A percentile compares a stretch with the other conserved stretches of the same genome.
phyloP scores from a whole-genome alignment of 768 basidiomycete species.

The Termitomyces eurrhizus region DNA sequence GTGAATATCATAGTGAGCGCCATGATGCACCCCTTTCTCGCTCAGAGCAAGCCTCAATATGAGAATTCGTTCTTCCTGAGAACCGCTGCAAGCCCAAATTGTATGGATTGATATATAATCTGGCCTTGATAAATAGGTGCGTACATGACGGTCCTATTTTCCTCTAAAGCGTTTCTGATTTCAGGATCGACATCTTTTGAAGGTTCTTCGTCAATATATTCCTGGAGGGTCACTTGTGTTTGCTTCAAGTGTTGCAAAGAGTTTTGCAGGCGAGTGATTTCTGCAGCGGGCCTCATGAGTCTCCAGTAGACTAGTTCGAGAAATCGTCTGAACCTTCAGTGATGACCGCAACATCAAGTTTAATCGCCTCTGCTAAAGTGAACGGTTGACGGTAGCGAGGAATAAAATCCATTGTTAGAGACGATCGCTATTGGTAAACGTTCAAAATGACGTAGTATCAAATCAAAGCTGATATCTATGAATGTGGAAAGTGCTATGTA shows the following conservation, averaged over 20 bases:
- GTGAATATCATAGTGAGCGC: conserved; percentile 43
- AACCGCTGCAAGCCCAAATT: conserved; percentile 44
- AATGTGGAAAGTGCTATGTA: not conserved
- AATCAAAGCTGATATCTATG: not conserved
- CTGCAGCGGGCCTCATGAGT: conserved; percentile 33
- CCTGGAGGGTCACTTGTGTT: conserved; percentile 57
- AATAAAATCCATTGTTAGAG: conserved; percentile 53
- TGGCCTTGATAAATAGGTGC: conserved; percentile 15
- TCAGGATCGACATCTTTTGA: conserved; percentile 48
- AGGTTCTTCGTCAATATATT: conserved; percentile 35
- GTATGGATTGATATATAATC: not conserved
- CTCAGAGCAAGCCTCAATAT: conserved; percentile 64
- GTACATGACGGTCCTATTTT: conserved; percentile 74
- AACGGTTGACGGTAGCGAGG: conserved; percentile 76
- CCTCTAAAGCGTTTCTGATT: conserved; percentile 54
- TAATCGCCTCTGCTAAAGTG: conserved; percentile 58
- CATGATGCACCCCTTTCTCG: conserved; percentile 51
- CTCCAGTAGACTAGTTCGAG: not conserved
- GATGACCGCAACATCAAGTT: conserved; percentile 62
- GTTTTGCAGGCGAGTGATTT: conserved; percentile 72
- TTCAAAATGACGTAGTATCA: not conserved
- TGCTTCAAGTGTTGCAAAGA: conserved; percentile 59
- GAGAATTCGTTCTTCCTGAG: conserved; percentile 72
- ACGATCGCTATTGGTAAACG: not conserved
- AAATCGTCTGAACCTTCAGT: conserved; percentile 53